These are phyloP conservation scores for Calonectria pseudoturangicola DNA, from an alignment of 2,329 filamentous ascomycete genomes.

Conservation along the genomic window DNA sequence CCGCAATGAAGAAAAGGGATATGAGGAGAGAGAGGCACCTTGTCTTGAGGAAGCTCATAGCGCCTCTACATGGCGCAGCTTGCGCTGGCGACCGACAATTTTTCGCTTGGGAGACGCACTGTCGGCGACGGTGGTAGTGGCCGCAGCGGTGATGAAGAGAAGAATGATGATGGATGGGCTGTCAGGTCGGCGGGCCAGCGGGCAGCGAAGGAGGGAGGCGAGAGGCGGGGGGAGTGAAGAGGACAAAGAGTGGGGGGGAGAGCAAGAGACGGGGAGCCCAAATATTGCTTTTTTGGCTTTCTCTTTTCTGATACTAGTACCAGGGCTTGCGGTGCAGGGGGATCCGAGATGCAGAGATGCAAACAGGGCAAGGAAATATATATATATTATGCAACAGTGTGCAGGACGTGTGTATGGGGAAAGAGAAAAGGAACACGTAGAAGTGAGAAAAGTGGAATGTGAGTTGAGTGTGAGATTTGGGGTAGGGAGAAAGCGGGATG, in stretches of 20 bases:
- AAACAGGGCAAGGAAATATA: constrained; percentile 22
- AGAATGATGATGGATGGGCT: constrained; percentile 30
- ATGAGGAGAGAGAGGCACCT: constrained; percentile 58
- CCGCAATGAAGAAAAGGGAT: constrained; percentile 23
- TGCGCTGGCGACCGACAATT: constrained; percentile 46
- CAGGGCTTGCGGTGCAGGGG: constrained; percentile 17
- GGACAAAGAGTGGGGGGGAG: constrained; percentile 22
- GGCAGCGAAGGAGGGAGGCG: constrained; percentile 28
- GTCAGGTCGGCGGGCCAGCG: constrained; percentile 29
- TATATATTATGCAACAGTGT: constrained; percentile 12
- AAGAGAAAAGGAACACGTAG: constrained; percentile 29
- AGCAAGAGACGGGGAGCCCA: constrained; percentile 26
- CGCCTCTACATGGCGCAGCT: constrained; percentile 62
- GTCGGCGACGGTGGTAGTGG: neutral
- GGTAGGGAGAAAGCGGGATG: constrained; percentile 25
- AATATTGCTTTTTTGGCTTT: constrained; percentile 32
- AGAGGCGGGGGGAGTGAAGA: constrained; percentile 27
- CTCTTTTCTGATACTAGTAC: constrained; percentile 24
- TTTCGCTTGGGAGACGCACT: constrained; percentile 28
- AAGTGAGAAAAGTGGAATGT: constrained; percentile 36
- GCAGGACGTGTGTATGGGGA: constrained; percentile 9
- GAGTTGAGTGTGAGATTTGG: constrained; percentile 37
- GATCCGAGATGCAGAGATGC: constrained; percentile 30
- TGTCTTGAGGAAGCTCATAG: constrained; percentile 67
- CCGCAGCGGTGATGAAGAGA: constrained; percentile 29